Base-by-base conservation (phyloP, 768 basidiomycete genomes). In the Aureoboletus auriporus region DNA sequence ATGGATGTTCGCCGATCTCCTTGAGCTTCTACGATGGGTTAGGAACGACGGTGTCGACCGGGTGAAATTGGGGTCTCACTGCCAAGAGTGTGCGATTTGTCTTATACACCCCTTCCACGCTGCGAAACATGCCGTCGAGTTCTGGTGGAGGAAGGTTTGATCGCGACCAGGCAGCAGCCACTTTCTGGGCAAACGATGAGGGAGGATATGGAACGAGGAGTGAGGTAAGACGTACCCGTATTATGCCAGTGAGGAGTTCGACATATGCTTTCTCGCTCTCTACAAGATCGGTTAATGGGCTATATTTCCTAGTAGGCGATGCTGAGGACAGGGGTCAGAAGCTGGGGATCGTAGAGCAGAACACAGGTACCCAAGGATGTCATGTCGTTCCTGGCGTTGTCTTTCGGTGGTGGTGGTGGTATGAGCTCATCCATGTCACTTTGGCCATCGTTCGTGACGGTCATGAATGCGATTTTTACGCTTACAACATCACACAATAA, bases 141-240 rank as follows among this genome's bases (percentile, higher is more conserved):
- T 90, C 86, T 8, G 80, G 80, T 13, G 96, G 96, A 14, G 96
- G 96, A 34, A 99, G 84, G 66, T 97, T 97, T 35, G 84, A 80
- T 36, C 93, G 76, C 9, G 94, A 96, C 96, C 96, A 99, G 42
- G 96, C 96, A n/a, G 86, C 85, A 9, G 96, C 96, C 5, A 96
- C 89, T 81, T 89, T 92, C 93, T 98, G 63, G 13, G 46, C 28
- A 42, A 49, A 47, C 12, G 41, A 50, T 62, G 47, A 53, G 57
- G 27, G 37, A 47, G 34, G 28, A 36, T 27, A 38, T 33, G 29
- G 27, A 36, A 39, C 26, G 31, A 40, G 52, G 20, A 47, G 49
- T 20, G 36, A 35, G 14, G 37, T 35, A 27, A 62, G 36, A 72
- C 90, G 49, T 64, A 93, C 95, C 62, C 93, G 81, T 56, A 99